phyloP scores from a whole-genome alignment of 371 early-diverging fungal species.

The Rozella allomycis region DNA sequence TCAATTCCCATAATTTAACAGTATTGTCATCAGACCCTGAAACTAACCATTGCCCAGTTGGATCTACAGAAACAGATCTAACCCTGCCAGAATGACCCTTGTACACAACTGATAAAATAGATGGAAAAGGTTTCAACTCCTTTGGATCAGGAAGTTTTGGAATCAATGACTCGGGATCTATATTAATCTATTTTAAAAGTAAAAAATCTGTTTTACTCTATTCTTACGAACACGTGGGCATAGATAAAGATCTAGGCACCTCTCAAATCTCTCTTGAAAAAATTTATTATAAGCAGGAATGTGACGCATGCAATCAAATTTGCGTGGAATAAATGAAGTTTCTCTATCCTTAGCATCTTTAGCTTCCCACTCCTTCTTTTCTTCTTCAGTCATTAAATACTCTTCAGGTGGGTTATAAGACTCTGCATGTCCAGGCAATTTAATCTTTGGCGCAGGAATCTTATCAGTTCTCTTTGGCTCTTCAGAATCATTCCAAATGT shows the following conservation, averaged over 20 bases:
- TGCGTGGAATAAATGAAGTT: slow-evolving; percentile 60
- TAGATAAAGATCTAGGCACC: slow-evolving; percentile 86
- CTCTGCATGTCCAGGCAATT: slow-evolving; percentile 70
- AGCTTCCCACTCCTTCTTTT: slow-evolving; percentile 49
- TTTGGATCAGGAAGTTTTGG: slow-evolving; percentile 88
- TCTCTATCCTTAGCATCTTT: slow-evolving; percentile 55
- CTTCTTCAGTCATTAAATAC: slow-evolving; percentile 61
- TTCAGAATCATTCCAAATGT: slow-evolving; percentile 54
- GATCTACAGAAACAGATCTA: slow-evolving; percentile 60
- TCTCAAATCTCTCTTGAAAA: slow-evolving; percentile 77
- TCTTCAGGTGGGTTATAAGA: slow-evolving; percentile 96
- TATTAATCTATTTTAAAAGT: slow-evolving; percentile 29
- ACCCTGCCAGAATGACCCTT: slow-evolving; percentile 46
- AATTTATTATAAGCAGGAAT: slow-evolving; percentile 70
- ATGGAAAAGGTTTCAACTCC: slow-evolving; percentile 86
- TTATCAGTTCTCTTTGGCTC: slow-evolving; percentile 33
- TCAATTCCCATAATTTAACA: slow-evolving; percentile 71
- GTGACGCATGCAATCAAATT: slow-evolving; percentile 44
- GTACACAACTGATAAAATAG: slow-evolving; percentile 47
- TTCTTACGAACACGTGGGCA: slow-evolving; percentile 77
- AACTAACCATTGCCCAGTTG: slow-evolving; percentile 64
- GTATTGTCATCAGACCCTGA: slow-evolving; percentile 67
- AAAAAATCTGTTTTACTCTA: slow-evolving; percentile 14
- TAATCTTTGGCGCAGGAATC: slow-evolving; percentile 74
- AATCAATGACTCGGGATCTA: slow-evolving; percentile 74